Evolutionary conservation across 139 green algal species (phyloP).

Genomic region (Helicosporidium sp.): DNA sequence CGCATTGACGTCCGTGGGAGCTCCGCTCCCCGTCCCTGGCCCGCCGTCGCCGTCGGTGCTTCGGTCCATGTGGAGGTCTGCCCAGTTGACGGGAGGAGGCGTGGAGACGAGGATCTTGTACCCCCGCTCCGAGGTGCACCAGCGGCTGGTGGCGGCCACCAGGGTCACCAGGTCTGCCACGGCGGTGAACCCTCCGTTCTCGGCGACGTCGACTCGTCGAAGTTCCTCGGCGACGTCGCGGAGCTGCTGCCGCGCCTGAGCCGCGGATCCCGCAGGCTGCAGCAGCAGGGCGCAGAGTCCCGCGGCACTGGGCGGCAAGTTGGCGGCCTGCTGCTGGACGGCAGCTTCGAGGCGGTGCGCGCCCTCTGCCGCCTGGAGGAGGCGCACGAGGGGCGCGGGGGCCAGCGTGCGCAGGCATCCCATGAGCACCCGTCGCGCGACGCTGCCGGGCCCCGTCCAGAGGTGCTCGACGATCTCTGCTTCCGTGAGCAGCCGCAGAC

Average conservation of each 20-base stretch:
- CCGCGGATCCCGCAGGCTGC: too few species aligned
- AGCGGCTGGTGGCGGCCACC: conserved; percentile 35
- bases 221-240: conserved; percentile 20
- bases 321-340: too few species aligned
- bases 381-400: neutral
- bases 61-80: conserved; percentile 22
- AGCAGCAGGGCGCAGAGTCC: too few species aligned
- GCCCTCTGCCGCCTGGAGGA: conserved; percentile 1
- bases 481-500: conserved; percentile 34
- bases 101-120: conserved; percentile 34
- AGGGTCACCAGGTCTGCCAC: conserved; percentile 35
- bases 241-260: conserved; percentile 19
- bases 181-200: conserved; percentile 25
- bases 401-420: conserved; percentile 13
- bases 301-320: too few species aligned
- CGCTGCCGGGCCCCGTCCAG: conserved; percentile 28
- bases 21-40: neutral
- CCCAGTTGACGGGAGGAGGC: conserved; percentile 35
- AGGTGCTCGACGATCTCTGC: conserved; percentile 39
- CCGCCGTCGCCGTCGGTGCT: conserved; percentile 2
- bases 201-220: conserved; percentile 24
- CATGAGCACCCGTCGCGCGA: conserved; percentile 27
- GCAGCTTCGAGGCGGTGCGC: neutral
- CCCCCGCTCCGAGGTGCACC: conserved; percentile 37
- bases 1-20: neutral